Evolutionary conservation across 768 basidiomycete species (phyloP), one percentile per base, ranked within the genome.

Genomic region (Boletus barrowsii): DNA sequence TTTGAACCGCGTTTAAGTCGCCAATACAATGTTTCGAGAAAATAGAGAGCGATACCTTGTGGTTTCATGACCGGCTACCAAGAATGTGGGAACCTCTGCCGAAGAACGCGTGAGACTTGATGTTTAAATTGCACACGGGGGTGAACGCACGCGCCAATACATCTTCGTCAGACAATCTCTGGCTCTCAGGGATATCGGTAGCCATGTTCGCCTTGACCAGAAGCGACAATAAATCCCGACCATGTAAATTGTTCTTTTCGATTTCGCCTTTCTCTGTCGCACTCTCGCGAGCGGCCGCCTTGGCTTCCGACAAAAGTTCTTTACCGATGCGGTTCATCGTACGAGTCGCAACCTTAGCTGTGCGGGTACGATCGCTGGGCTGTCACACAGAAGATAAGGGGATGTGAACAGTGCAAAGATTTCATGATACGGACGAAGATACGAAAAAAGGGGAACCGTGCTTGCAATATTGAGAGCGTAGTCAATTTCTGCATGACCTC

Each of bases 201-300:
- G 82, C 78, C 71, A 83, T 79, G 62, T 87, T 89, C 5, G 86
- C 84, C 54, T 76, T 76, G 41, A 88, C 72, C 4, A 88, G 72
- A 26, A 87, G 61, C 0, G 81, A 82, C 4, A 88, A 71, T 8
- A 88, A 64, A 68, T 87, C 85, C n/a, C 81, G 76, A 24, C 72
- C 73, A 2, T 60, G 56, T 22, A 74, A 51, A n/a, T 47, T 60
- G 15, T 66, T 63, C 60, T 73, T 68, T 69, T 73, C 65, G 20
- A 72, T 71, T 26, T 64, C 68, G 3, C 66, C 65, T 18, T 64
- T 58, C 26, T 67, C 64, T 24, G 52, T 62, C 11, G 60, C 66
- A 22, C 48, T 45, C n/a, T 54, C 56, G 4, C 58, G 55, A 29
- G 75, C 68, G 11, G 64, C 70, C 4, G 67, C 68, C 55, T 84